These are phyloP conservation scores for Tuber brumale DNA, from an alignment of 495 filamentous ascomycete genomes.

Conservation along the genomic window DNA sequence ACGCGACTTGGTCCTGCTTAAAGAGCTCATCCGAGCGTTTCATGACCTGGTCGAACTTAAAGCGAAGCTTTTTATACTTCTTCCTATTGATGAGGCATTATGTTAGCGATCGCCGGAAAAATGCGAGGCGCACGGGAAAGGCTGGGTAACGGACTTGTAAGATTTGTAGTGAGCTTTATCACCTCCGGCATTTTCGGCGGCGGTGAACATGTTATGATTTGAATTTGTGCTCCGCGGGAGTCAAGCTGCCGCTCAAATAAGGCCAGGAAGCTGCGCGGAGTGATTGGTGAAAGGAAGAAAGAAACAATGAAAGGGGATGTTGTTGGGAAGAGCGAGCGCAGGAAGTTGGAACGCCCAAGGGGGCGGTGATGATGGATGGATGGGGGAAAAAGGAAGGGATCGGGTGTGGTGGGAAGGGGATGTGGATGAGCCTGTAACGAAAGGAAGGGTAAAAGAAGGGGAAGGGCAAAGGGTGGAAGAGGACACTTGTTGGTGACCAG, in stretches of 20 bases:
- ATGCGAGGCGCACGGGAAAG: not conserved
- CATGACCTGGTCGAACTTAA: conserved; percentile 77
- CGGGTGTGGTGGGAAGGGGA: not conserved
- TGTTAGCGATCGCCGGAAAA: conserved; percentile 6
- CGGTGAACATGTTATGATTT: conserved; percentile 20
- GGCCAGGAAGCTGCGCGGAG: conserved; percentile 2
- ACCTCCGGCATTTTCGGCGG: conserved; percentile 32
- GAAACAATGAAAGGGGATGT: not conserved
- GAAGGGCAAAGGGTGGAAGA: not conserved
- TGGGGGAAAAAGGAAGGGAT: not conserved
- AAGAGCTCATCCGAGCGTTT: conserved; percentile 70
- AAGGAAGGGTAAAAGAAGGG: not conserved
- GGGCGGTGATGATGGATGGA: not conserved
- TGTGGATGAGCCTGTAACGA: not conserved
- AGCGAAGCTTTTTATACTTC: conserved; percentile 90
- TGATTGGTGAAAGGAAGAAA: not conserved
- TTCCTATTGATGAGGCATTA: conserved; percentile 52
- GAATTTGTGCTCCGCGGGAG: not conserved
- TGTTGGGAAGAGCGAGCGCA: not conserved
- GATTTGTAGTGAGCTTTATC: conserved; percentile 40
- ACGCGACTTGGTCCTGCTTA: conserved; percentile 67
- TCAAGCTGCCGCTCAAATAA: not conserved
- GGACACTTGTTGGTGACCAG: not conserved
- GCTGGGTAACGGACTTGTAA: conserved; percentile 28
- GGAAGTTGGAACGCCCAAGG: not conserved